phyloP scores from a whole-genome alignment of 2,329 filamentous ascomycete genomes.

The Emergomyces orientalis region DNA sequence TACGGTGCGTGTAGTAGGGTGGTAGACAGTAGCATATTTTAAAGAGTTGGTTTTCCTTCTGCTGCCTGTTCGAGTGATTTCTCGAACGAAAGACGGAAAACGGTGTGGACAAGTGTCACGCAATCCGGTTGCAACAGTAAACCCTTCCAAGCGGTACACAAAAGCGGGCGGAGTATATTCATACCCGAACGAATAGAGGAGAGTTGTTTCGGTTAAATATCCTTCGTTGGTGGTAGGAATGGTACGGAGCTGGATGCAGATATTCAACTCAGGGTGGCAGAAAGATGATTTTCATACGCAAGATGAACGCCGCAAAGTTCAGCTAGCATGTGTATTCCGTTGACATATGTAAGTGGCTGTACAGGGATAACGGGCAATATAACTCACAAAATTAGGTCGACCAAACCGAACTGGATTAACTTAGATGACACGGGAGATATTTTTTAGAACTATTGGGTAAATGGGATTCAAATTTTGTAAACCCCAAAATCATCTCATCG shows the following conservation, averaged over 20 bases:
- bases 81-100: neutral
- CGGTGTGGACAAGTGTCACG: neutral
- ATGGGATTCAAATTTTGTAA: neutral
- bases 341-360: neutral
- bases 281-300: neutral
- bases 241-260: neutral
- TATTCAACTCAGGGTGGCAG: neutral
- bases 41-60: neutral
- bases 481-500: neutral
- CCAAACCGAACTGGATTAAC: neutral
- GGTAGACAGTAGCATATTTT: neutral
- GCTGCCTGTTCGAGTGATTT: neutral
- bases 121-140: neutral
- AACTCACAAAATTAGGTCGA: neutral
- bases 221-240: too few relatives aligned
- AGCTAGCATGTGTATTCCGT: neutral
- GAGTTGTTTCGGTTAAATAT: neutral
- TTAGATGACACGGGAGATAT: neutral
- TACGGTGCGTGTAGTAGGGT: too few relatives aligned
- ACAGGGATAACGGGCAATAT: neutral
- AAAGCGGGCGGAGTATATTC: neutral
- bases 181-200: neutral
- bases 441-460: neutral
- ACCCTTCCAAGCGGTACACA: neutral
- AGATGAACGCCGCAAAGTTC: neutral